These are phyloP conservation scores for Camellia japonica DNA, from an alignment of 148 eudicot genomes.

Conservation along the genomic window DNA sequence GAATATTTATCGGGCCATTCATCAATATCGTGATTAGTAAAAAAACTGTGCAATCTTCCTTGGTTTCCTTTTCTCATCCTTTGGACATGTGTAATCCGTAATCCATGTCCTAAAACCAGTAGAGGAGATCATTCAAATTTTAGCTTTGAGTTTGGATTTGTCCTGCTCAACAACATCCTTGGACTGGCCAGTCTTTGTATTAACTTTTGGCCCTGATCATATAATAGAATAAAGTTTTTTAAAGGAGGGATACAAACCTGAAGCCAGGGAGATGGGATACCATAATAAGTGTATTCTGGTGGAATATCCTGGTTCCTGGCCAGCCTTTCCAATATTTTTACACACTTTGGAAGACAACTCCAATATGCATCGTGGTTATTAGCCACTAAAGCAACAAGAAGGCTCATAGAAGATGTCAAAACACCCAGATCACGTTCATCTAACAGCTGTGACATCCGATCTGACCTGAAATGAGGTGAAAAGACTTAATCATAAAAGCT, in stretches of 20 bases:
- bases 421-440: constrained; percentile 99
- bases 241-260: constrained; percentile 57
- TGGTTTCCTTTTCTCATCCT: no score
- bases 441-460: constrained; percentile 90
- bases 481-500: background rate
- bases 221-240: background rate
- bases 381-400: constrained; percentile 91
- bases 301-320: constrained; percentile 98
- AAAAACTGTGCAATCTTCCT: no score
- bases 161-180: background rate
- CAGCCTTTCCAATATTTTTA: constrained; percentile 87
- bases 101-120: background rate
- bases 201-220: background rate
- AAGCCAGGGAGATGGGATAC: constrained; percentile 99
- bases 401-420: constrained; percentile 87
- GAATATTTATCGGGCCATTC: no score
- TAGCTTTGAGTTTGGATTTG: background rate
- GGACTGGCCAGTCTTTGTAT: constrained; percentile 5
- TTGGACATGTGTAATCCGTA: background rate
- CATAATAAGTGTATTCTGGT: constrained; percentile 97
- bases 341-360: constrained; percentile 98
- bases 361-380: constrained; percentile 92
- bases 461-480: constrained; percentile 60
- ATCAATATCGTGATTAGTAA: no score
- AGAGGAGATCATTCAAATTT: background rate